Conservation (phyloP, 441 rosid genomes). For the Croton laevigatus region DNA sequence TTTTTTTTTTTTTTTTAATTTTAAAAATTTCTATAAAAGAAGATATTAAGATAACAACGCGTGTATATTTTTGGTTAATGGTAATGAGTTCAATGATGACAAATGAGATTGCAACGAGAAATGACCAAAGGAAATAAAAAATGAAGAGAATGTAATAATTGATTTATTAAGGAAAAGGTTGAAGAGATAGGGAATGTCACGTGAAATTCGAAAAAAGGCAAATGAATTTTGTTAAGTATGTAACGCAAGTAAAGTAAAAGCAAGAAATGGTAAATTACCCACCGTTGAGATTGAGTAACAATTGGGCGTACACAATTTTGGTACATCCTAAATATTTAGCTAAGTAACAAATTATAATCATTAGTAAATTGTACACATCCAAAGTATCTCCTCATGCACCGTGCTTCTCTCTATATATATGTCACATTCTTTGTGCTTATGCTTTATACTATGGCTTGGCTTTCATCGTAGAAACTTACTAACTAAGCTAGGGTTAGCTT, state of each 20-base stretch:
- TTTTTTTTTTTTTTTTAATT: too few species aligned
- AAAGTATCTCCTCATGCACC: background rate
- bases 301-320: conserved; percentile 9
- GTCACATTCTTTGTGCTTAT: background rate
- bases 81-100: background rate
- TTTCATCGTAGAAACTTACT: background rate
- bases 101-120: conserved; percentile 3
- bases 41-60: too few species aligned
- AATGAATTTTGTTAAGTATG: background rate
- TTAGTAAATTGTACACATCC: background rate
- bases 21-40: too few species aligned
- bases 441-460: conserved; percentile 1
- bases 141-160: background rate
- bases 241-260: background rate
- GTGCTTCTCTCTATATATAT: conserved; percentile 12
- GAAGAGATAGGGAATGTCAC: background rate
- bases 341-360: background rate
- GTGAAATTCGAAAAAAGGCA: background rate
- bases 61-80: background rate
- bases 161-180: too few species aligned
- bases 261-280: background rate
- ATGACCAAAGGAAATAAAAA: conserved; percentile 4
- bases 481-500: conserved; percentile 9
- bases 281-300: background rate
- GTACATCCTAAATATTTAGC: background rate